Base-by-base conservation (phyloP, 2,329 filamentous ascomycete genomes). In the Whalleya microplaca region DNA sequence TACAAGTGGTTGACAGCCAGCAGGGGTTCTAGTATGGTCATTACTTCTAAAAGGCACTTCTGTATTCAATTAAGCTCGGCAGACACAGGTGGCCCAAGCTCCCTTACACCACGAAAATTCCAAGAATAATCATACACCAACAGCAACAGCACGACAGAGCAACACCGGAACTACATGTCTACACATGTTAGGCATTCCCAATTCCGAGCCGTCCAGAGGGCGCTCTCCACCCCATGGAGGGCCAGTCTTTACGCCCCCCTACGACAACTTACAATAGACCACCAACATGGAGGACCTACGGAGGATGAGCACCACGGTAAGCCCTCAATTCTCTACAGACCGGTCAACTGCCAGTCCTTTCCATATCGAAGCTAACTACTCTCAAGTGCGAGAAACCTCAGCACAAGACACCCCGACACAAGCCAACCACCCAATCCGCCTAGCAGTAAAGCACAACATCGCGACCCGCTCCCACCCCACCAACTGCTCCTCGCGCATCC, bases 401-500 rank as follows among this genome's bases (percentile, higher is more conserved):
- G 32, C 32, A 12, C 32, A 37, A 14, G 10, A 3, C 32, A 3
- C 8, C 14, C 32, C 48, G 45, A 12, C 46, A 42, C 21, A n/a
- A n/a, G n/a, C n/a, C n/a, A n/a, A n/a, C n/a, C n/a, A n/a, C n/a
- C n/a, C n/a, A n/a, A n/a, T 41, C 21, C 65, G 71, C 29, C 75
- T 90, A 49, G 86, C 87, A 3, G 78, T 92, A 51, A 93, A 93
- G 70, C 90, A 93, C 75, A 93, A 92, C 69, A 91, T 93, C 62
- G 84, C 86, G 51, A 89, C 88, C 0, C 71, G 70, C 19, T 75
- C 80, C 32, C 73, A 84, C n/a, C n/a, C n/a, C n/a, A n/a, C n/a
- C n/a, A n/a, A n/a, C n/a, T n/a, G n/a, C n/a, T n/a, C n/a, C n/a
- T n/a, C n/a, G n/a, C n/a, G n/a, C n/a, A n/a, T n/a, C n/a, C n/a